A percentile compares a stretch with the other conserved stretches of the same genome.
Evolutionary conservation across 441 rosid genomes (phyloP).

Genomic region (Rhodomyrtus psidioides): DNA sequence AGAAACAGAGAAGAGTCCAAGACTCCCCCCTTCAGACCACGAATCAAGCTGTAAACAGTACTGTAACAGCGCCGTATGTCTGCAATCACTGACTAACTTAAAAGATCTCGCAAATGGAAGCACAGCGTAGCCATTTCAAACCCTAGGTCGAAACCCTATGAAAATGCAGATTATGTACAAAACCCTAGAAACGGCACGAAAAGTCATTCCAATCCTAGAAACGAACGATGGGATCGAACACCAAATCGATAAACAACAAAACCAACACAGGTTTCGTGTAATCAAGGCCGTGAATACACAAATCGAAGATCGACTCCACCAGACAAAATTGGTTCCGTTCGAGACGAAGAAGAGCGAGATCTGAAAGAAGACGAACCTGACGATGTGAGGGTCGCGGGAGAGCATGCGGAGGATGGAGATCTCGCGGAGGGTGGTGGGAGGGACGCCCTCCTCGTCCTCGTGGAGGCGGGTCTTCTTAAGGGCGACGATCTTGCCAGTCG

Average conservation of each 20-base stretch:
- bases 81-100: neutral
- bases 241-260: neutral
- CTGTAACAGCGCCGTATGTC: neutral
- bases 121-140: neutral
- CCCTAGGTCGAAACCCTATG: neutral
- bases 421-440: conserved; percentile 98
- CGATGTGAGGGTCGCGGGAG: conserved; percentile 89
- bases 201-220: neutral
- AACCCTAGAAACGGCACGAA: neutral
- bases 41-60: neutral
- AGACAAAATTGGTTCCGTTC: neutral
- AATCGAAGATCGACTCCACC: neutral
- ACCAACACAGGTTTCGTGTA: neutral
- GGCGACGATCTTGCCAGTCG: conserved; percentile 88
- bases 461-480: conserved; percentile 97
- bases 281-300: neutral
- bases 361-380: conserved; percentile 30
- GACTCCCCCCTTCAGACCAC: too few relatives aligned
- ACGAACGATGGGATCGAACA: neutral
- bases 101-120: neutral
- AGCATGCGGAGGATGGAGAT: conserved; percentile 98
- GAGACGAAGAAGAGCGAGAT: neutral
- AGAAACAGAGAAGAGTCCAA: neutral
- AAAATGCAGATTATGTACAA: neutral
- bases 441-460: conserved; percentile 99